Percentiles rank a stretch among this genome's conserved stretches.
Conservation (phyloP, 495 filamentous ascomycete species). For the Hypomontagnella monticulosa region DNA sequence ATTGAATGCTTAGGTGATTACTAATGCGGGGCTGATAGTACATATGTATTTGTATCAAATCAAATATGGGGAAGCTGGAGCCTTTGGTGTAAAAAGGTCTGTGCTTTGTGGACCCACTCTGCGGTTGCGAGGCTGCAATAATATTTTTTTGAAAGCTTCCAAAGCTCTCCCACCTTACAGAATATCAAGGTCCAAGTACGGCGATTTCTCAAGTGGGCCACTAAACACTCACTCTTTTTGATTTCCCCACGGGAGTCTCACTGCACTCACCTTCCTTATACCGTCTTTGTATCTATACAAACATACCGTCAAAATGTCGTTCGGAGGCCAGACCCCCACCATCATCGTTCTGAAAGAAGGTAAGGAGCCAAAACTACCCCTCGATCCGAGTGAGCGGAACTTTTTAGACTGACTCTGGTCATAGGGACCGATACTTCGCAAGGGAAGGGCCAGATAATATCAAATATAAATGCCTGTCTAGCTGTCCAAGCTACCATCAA, state of each 20-base stretch:
- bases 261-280: background rate
- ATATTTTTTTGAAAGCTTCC: slow-evolving; percentile 35
- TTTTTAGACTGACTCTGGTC: slow-evolving; percentile 39
- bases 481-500: slow-evolving; percentile 97
- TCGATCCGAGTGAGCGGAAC: slow-evolving; percentile 14
- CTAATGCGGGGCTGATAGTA: slow-evolving; percentile 9
- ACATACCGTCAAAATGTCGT: slow-evolving; percentile 75
- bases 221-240: background rate
- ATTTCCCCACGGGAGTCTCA: background rate
- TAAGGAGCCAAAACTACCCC: slow-evolving; percentile 59
- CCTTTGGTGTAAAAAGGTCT: no score
- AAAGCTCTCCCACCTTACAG: slow-evolving; percentile 14
- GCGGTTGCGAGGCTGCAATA: slow-evolving; percentile 37
- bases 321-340: slow-evolving; percentile 97
- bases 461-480: slow-evolving; percentile 98
- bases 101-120: slow-evolving; percentile 24
- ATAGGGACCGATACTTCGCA: slow-evolving; percentile 96
- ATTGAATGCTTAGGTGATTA: background rate
- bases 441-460: slow-evolving; percentile 95
- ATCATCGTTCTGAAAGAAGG: slow-evolving; percentile 99
- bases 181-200: slow-evolving; percentile 20
- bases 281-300: background rate
- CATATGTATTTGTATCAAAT: no score
- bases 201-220: slow-evolving; percentile 16
- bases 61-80: no score